A percentile compares a stretch with the other conserved stretches of the same genome.
Evolutionary conservation across 2,329 filamentous ascomycete species (phyloP).

Genomic region (Ophiognomonia clavigignenti-juglandacearum): DNA sequence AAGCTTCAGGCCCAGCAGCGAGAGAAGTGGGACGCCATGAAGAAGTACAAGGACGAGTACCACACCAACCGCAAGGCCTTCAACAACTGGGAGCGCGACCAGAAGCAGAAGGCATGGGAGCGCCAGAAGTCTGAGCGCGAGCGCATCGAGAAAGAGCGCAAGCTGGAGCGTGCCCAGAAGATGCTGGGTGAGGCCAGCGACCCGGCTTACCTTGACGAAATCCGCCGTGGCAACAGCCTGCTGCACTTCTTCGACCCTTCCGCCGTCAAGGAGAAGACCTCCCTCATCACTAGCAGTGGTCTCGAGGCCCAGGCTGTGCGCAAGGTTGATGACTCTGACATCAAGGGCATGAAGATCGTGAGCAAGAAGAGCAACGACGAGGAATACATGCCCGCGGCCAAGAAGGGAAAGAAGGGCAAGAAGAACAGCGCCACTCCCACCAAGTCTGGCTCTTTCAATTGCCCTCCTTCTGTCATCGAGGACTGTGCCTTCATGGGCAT

Average conservation of each 20-base stretch:
- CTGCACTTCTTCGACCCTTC: conserved; percentile 88
- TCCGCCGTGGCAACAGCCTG: conserved; percentile 79
- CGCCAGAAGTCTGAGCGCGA: conserved; percentile 78
- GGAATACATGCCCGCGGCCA: conserved; percentile 73
- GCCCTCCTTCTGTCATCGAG: conserved; percentile 87
- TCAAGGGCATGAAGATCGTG: conserved; percentile 80
- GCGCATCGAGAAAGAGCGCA: conserved; percentile 64
- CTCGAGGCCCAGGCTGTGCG: conserved; percentile 76
- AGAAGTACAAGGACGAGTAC: conserved; percentile 86
- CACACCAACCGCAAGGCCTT: conserved; percentile 78
- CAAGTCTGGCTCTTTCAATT: conserved; percentile 58
- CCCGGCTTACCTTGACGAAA: conserved; percentile 89
- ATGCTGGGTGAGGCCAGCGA: conserved; percentile 77
- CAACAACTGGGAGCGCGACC: conserved; percentile 77
- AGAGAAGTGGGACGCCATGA: conserved; percentile 76
- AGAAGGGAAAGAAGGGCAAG: conserved; percentile 86
- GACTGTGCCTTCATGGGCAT: conserved; percentile 80
- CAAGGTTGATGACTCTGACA: conserved; percentile 74
- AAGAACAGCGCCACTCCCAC: conserved; percentile 55
- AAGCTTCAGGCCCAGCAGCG: conserved; percentile 82
- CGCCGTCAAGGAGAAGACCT: conserved; percentile 60
- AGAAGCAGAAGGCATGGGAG: conserved; percentile 70
- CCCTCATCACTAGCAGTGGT: conserved; percentile 60
- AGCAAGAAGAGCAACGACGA: conserved; percentile 88
- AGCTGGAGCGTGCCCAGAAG: conserved; percentile 70